Base-by-base conservation (phyloP, 371 early-diverging fungal species). In the Chytridiales sp. region DNA sequence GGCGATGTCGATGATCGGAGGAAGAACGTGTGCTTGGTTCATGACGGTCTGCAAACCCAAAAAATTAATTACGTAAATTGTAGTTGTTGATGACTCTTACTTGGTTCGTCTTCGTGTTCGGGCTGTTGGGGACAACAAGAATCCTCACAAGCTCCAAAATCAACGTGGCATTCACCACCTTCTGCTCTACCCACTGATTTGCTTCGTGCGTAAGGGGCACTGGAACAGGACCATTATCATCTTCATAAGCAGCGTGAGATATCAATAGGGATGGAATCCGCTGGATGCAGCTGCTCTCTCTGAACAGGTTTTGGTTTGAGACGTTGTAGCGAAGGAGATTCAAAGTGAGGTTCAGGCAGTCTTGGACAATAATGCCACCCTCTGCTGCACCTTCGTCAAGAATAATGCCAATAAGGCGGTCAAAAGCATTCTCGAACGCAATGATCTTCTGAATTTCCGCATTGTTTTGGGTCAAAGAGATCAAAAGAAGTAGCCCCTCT, bases 401-500 rank as follows among this genome's bases (percentile, higher is more conserved):
- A 61, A 95, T 89, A 44, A 94, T 88, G 1, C 81, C 80, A 50
- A 96, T 74, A 31, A 95, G 69, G 19, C 88, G 81, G 61, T 97
- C 97, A 76, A 98, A 97, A 4, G 94, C 93, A 64, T 89, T 94
- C 67, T 97, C 94, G 70, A 98, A 98, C 3, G 96, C 95, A 44
- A 97, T 89, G 59, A 98, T 91, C 77, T 98, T 96, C 75, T 98
- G 97, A 27, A 98, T 87, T 43, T 97, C 97, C 31, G 95, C 88
- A 72, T 95, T 94, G 39, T 79, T 83, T 53, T 86, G 82, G 6
- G 96, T 95, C 56, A 98, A 78, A 0, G 89, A 79, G 41, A 93
- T 94, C 64, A 98, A 62, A 32, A 98, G 69, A 54, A 95, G 71
- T 26, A 98, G 72, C 1, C 92, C 92, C 85, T 97, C 95, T 93